Percentiles rank a stretch among this genome's conserved stretches.
These are phyloP conservation scores for Dactylonectria macrodidyma DNA, from an alignment of 2,329 filamentous ascomycete species.

Conservation along the genomic window DNA sequence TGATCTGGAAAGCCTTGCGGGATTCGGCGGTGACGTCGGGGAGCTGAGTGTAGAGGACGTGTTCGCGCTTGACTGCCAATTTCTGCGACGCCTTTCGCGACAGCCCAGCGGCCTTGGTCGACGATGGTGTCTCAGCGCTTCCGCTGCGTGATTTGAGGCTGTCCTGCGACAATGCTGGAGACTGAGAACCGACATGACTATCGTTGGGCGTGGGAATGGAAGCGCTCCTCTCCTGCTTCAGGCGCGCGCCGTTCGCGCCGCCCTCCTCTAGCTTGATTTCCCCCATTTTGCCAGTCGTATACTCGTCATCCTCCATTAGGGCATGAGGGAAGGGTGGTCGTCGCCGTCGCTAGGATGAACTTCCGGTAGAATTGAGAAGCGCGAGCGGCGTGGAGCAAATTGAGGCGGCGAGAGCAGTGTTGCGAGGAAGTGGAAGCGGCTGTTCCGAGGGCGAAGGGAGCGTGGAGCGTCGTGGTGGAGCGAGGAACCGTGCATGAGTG, in stretches of 20 bases:
- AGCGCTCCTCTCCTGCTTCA: slow-evolving; percentile 60
- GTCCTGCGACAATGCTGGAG: slow-evolving; percentile 61
- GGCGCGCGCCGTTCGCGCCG: slow-evolving; percentile 52
- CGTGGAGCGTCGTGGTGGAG: slow-evolving; percentile 46
- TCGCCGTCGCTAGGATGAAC: slow-evolving; percentile 24
- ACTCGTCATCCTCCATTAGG: slow-evolving; percentile 60
- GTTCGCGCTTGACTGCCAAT: slow-evolving; percentile 71
- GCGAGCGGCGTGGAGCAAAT: slow-evolving; percentile 26
- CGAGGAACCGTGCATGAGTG: slow-evolving; percentile 46
- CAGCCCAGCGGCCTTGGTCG: slow-evolving; percentile 76
- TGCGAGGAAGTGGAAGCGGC: slow-evolving; percentile 39
- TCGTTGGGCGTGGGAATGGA: slow-evolving; percentile 55
- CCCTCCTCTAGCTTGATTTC: slow-evolving; percentile 61
- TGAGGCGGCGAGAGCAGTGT: slow-evolving; percentile 36
- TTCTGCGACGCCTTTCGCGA: slow-evolving; percentile 82
- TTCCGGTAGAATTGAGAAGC: slow-evolving; percentile 28
- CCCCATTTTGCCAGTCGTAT: slow-evolving; percentile 59
- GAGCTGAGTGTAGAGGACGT: slow-evolving; percentile 79
- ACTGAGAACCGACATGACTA: slow-evolving; percentile 47
- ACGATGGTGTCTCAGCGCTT: slow-evolving; percentile 64
- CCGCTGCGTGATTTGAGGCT: slow-evolving; percentile 63
- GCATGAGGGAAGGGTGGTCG: slow-evolving; percentile 42
- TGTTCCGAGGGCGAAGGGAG: slow-evolving; percentile 44
- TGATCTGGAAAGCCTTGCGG: slow-evolving; percentile 82
- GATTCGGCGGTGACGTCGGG: slow-evolving; percentile 86